These are phyloP conservation scores for Neurospora sublineolata DNA, from an alignment of 495 filamentous ascomycete genomes.

Conservation along the genomic window DNA sequence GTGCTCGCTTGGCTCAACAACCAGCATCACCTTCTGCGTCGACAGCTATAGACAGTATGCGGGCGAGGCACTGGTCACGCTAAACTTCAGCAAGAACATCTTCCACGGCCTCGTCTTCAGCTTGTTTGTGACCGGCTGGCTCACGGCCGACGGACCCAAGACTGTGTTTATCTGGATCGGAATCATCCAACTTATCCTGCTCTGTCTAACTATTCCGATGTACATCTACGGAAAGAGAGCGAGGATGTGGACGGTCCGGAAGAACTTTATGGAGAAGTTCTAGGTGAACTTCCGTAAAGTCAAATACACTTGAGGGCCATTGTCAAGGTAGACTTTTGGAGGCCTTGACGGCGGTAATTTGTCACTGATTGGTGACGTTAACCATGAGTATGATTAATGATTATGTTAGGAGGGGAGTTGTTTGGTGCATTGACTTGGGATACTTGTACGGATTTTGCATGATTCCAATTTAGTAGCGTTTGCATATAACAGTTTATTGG, in stretches of 20 bases:
- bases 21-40: slow-evolving; percentile 86
- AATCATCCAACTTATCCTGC: slow-evolving; percentile 68
- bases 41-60: slow-evolving; percentile 92
- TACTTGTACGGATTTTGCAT: neutral
- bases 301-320: neutral
- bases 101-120: slow-evolving; percentile 86
- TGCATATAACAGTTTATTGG: neutral
- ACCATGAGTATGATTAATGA: neutral
- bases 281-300: slow-evolving; percentile 23
- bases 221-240: slow-evolving; percentile 91
- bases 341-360: neutral
- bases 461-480: neutral
- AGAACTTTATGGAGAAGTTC: slow-evolving; percentile 82
- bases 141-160: slow-evolving; percentile 62
- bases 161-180: slow-evolving; percentile 73
- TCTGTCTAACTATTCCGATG: slow-evolving; percentile 77
- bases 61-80: slow-evolving; percentile 84
- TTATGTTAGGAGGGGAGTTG: neutral
- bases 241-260: slow-evolving; percentile 92
- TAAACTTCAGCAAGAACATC: slow-evolving; percentile 92
- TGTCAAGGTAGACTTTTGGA: neutral
- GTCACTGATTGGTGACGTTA: neutral
- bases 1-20: slow-evolving; percentile 85
- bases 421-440: neutral
- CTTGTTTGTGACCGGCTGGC: slow-evolving; percentile 81